phyloP scores from a whole-genome alignment of 2,329 filamentous ascomycete genomes.

The Orbilia ellipsospora region DNA sequence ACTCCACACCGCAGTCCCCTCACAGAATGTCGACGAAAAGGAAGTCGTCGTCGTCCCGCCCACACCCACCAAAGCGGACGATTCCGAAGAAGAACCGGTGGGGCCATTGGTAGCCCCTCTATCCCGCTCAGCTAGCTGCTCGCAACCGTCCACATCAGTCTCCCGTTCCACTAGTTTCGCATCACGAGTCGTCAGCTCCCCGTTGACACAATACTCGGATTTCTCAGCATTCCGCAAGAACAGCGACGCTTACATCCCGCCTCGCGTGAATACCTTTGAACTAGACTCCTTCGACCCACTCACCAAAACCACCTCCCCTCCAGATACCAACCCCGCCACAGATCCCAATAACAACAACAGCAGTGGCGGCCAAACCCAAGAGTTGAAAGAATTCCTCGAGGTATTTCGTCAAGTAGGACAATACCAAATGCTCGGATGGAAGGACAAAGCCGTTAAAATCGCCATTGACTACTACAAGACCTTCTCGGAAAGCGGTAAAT shows the following conservation, averaged over 20 bases:
- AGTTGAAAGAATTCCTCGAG: conserved; percentile 39
- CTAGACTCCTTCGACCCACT: conserved; percentile 12
- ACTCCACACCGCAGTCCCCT: conserved; percentile 17
- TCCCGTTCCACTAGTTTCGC: conserved; percentile 35
- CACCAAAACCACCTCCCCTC: neutral
- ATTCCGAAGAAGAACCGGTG: neutral
- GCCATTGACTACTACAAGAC: conserved; percentile 41
- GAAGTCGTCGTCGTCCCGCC: conserved; percentile 29
- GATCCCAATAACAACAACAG: neutral
- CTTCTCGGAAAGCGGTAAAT: conserved; percentile 37
- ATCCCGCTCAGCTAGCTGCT: conserved; percentile 20
- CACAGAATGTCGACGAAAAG: conserved; percentile 34
- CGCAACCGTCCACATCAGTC: conserved; percentile 16
- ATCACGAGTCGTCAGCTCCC: conserved; percentile 17
- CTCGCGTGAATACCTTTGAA: conserved; percentile 32
- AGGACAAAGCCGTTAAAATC: conserved; percentile 40
- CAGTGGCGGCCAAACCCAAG: neutral
- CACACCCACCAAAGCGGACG: neutral
- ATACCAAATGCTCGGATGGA: conserved; percentile 47
- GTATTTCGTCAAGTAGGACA: conserved; percentile 43
- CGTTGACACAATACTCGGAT: conserved; percentile 33
- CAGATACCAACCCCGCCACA: neutral
- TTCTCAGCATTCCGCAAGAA: neutral
- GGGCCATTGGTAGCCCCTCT: conserved; percentile 1
- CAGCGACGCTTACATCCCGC: conserved; percentile 22